Evolutionary conservation across 148 eudicot genomes (phyloP).

Genomic region (Arctostaphylos glauca): DNA sequence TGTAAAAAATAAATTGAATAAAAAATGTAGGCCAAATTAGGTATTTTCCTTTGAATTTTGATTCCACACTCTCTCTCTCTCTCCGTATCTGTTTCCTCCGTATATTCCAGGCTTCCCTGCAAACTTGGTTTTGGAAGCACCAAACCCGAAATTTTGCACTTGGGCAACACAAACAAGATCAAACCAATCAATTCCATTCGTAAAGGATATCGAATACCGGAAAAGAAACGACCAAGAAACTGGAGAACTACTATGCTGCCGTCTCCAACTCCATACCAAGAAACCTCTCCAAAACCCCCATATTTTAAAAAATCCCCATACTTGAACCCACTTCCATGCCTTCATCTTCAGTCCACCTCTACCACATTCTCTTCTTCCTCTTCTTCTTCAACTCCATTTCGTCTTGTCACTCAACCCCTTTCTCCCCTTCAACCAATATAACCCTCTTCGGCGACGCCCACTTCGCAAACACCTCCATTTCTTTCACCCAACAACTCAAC

Average conservation of each 20-base stretch:
- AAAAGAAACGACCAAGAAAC: neutral
- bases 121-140: neutral
- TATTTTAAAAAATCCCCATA: neutral
- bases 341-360: conserved; percentile 12
- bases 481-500: conserved; percentile 32
- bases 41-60: neutral
- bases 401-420: conserved; percentile 9
- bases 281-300: conserved; percentile 11
- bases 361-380: conserved; percentile 17
- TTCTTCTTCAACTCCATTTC: conserved; percentile 23
- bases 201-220: neutral
- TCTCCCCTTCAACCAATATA: conserved; percentile 33
- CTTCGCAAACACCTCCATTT: conserved; percentile 30
- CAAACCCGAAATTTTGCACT: neutral
- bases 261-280: conserved; percentile 1
- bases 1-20: too few relatives aligned
- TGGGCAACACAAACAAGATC: neutral
- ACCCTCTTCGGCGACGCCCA: conserved; percentile 53
- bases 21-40: too few relatives aligned
- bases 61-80: neutral
- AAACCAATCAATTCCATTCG: neutral
- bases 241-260: neutral
- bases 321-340: conserved; percentile 13
- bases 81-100: neutral
- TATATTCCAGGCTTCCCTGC: neutral